These are phyloP conservation scores for Aspergillus bombycis DNA, from an alignment of 2,329 filamentous ascomycete species.

Conservation along the genomic window DNA sequence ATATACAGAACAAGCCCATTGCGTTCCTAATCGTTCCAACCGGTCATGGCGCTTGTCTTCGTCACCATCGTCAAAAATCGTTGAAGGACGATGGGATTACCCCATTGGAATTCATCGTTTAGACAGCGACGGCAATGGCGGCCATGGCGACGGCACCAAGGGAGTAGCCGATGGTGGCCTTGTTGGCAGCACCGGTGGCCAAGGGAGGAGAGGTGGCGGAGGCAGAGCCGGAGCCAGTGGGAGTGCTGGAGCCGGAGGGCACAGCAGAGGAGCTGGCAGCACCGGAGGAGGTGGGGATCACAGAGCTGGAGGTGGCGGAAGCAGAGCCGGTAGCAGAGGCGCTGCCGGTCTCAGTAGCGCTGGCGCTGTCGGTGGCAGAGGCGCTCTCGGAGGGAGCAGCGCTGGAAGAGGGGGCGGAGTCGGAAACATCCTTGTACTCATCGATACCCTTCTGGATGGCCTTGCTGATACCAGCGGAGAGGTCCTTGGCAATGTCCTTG, in stretches of 20 bases:
- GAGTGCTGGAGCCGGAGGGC: constrained; percentile 5
- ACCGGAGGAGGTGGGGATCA: constrained; percentile 13
- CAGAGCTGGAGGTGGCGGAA: constrained; percentile 6
- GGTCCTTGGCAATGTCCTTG: constrained; percentile 25
- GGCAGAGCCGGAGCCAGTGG: constrained; percentile 5
- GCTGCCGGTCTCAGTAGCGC: neutral
- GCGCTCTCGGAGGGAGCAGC: constrained; percentile 16
- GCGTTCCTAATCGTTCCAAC: constrained; percentile 1
- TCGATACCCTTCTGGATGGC: constrained; percentile 35
- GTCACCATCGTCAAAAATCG: constrained; percentile 2
- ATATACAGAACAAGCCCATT: constrained; percentile 14
- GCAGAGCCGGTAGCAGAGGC: neutral
- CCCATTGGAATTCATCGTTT: neutral
- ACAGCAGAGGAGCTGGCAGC: constrained; percentile 9
- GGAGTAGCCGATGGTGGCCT: constrained; percentile 7
- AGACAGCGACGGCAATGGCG: constrained; percentile 9
- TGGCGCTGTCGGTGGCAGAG: constrained; percentile 20
- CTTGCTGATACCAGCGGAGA: constrained; percentile 33
- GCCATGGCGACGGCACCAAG: constrained; percentile 7
- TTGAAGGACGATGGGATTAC: neutral
- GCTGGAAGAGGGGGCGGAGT: neutral
- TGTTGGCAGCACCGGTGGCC: constrained; percentile 7
- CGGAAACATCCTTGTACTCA: constrained; percentile 13
- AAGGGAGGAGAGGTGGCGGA: constrained; percentile 1
- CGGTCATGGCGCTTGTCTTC: constrained; percentile 8